phyloP scores from a whole-genome alignment of 2,329 filamentous ascomycete species.

The Ophiostoma sp. region DNA sequence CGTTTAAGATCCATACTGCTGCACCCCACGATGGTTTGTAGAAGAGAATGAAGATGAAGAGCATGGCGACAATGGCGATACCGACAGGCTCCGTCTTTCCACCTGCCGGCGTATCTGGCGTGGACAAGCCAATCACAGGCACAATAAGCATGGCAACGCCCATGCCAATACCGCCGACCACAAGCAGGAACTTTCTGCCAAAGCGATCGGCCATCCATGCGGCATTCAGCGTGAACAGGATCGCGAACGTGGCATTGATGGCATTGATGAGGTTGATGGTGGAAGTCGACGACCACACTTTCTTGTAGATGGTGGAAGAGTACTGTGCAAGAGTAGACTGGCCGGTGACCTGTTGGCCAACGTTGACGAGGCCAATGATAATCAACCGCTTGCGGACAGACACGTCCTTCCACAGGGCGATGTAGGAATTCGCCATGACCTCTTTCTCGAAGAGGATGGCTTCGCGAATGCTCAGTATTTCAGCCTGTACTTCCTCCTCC shows the following conservation, averaged over 20 bases:
- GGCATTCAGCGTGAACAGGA: constrained; percentile 71
- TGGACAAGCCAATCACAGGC: constrained; percentile 43
- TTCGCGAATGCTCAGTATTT: constrained; percentile 64
- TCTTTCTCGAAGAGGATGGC: constrained; percentile 72
- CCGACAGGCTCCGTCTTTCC: constrained; percentile 59
- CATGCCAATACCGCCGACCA: constrained; percentile 68
- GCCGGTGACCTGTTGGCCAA: constrained; percentile 70
- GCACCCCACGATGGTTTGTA: constrained; percentile 68
- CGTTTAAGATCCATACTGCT: constrained; percentile 67
- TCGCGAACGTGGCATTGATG: constrained; percentile 70
- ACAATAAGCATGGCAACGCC: constrained; percentile 69
- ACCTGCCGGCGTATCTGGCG: constrained; percentile 51
- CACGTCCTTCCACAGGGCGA: constrained; percentile 67
- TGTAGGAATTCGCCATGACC: constrained; percentile 62
- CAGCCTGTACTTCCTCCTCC: constrained; percentile 67
- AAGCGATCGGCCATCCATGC: constrained; percentile 73
- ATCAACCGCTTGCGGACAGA: constrained; percentile 66
- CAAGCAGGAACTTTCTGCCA: constrained; percentile 68
- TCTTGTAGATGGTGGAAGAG: constrained; percentile 74
- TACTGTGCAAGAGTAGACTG: constrained; percentile 73
- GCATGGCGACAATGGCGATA: constrained; percentile 63
- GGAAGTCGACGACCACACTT: constrained; percentile 59
- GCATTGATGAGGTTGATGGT: constrained; percentile 73
- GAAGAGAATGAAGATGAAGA: constrained; percentile 64
- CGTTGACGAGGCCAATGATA: constrained; percentile 66